Percentiles rank a stretch among this genome's conserved stretches.
Conservation (phyloP, 768 basidiomycete species). For the Tulasnella sp. region DNA sequence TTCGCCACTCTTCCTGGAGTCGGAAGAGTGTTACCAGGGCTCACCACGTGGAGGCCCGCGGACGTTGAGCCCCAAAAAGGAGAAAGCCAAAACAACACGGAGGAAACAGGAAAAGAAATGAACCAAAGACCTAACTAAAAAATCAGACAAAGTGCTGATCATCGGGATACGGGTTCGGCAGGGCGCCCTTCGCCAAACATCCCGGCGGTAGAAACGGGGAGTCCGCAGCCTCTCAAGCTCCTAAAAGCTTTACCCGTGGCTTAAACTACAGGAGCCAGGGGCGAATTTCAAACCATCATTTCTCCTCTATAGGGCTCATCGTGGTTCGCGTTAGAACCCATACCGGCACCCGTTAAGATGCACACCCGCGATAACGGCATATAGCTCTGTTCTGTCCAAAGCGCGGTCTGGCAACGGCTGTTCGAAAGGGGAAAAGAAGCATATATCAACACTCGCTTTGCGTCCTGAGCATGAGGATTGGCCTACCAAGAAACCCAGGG, state of each 20-base stretch:
- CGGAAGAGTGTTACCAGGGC: background rate
- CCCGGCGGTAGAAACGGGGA: background rate
- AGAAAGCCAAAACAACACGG: background rate
- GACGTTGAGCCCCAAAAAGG: background rate
- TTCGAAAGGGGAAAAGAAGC: too few relatives aligned
- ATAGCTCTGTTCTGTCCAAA: background rate
- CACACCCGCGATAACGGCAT: background rate
- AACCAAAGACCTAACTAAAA: too few relatives aligned
- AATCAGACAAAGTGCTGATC: background rate
- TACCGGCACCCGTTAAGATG: background rate
- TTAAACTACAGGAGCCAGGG: background rate
- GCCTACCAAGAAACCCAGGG: constrained; percentile 4
- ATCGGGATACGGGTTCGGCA: background rate
- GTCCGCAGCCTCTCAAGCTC: background rate
- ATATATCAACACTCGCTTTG: too few relatives aligned
- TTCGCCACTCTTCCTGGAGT: too few relatives aligned
- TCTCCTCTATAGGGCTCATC: background rate
- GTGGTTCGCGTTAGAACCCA: background rate
- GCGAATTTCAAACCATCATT: background rate
- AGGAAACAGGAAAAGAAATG: background rate
- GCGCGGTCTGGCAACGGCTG: background rate
- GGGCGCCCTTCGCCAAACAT: background rate
- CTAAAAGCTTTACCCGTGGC: background rate
- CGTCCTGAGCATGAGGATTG: background rate
- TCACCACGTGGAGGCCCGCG: background rate